Evolutionary conservation across 1,284 basidiomycete genomes (phyloP).

Genomic region (Cryptococcus deneoformans): DNA sequence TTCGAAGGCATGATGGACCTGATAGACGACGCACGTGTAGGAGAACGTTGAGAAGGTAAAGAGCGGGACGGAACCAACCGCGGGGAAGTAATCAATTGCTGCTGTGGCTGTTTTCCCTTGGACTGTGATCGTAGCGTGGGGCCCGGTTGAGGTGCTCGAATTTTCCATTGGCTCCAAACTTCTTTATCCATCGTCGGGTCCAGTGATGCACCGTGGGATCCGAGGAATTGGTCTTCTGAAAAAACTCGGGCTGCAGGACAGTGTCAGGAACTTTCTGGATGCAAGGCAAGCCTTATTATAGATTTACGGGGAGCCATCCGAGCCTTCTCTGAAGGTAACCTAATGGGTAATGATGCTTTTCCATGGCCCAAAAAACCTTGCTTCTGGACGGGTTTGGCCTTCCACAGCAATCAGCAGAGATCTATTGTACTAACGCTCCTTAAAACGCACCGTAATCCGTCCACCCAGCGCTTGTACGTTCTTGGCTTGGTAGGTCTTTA

Average conservation of each 20-base stretch:
- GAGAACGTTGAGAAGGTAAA: background rate
- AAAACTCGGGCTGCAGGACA: background rate
- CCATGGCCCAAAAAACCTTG: slow-evolving; percentile 4
- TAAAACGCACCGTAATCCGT: slow-evolving; percentile 1
- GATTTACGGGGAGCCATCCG: background rate
- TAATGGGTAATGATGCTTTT: slow-evolving; percentile 10
- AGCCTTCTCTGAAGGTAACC: slow-evolving; percentile 1
- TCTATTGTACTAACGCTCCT: background rate
- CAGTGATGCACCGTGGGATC: background rate
- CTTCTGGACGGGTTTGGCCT: background rate
- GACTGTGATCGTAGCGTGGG: too few species aligned
- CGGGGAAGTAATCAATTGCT: too few species aligned
- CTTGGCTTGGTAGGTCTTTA: slow-evolving; percentile 2
- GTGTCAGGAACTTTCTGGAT: background rate
- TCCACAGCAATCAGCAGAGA: background rate
- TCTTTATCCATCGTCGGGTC: too few species aligned
- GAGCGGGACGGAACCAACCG: too few species aligned
- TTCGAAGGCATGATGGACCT: background rate
- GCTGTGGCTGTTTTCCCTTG: too few species aligned
- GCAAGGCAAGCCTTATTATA: too few species aligned
- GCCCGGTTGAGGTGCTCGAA: too few species aligned
- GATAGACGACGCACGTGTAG: background rate
- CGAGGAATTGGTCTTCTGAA: background rate
- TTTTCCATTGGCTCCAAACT: too few species aligned
- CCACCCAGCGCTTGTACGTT: background rate